Conservation (phyloP, 2,329 filamentous ascomycete species). For the Harringtonia aguacate region DNA sequence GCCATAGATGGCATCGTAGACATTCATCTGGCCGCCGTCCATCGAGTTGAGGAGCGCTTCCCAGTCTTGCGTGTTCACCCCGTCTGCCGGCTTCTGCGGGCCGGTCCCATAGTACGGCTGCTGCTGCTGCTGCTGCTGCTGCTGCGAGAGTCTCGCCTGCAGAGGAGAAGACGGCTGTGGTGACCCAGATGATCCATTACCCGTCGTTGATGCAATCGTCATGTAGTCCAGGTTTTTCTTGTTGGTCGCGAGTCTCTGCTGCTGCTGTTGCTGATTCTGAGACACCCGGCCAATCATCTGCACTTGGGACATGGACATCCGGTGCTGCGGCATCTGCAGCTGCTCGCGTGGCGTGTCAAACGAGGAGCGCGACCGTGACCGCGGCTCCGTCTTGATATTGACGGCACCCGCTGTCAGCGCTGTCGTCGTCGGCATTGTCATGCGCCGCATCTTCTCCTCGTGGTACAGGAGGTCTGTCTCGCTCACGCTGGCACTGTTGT, state of each 20-base stretch:
- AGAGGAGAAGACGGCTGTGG: constrained; percentile 39
- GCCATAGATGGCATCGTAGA: constrained; percentile 77
- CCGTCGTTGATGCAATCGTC: constrained; percentile 17
- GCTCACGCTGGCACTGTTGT: constrained; percentile 32
- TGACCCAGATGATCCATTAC: constrained; percentile 14
- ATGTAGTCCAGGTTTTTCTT: constrained; percentile 50
- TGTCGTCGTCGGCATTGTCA: constrained; percentile 37
- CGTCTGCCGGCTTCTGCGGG: constrained; percentile 19
- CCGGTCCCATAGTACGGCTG: constrained; percentile 18
- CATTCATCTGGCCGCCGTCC: constrained; percentile 68
- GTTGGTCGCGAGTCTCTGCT: constrained; percentile 19
- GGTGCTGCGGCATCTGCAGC: constrained; percentile 32
- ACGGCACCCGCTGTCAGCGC: constrained; percentile 22
- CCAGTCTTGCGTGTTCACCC: constrained; percentile 62
- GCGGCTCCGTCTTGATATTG: constrained; percentile 8
- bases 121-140: constrained; percentile 20
- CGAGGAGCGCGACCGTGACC: constrained; percentile 33
- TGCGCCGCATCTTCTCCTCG: constrained; percentile 46
- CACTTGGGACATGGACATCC: constrained; percentile 33
- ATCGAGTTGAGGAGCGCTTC: constrained; percentile 70
- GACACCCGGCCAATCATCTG: constrained; percentile 27
- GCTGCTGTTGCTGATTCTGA: constrained; percentile 21
- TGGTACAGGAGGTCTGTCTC: constrained; percentile 43
- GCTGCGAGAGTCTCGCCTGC: constrained; percentile 28
- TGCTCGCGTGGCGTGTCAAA: constrained; percentile 31